phyloP scores from a whole-genome alignment of 331 rosid genomes.

The Malus hybrid region DNA sequence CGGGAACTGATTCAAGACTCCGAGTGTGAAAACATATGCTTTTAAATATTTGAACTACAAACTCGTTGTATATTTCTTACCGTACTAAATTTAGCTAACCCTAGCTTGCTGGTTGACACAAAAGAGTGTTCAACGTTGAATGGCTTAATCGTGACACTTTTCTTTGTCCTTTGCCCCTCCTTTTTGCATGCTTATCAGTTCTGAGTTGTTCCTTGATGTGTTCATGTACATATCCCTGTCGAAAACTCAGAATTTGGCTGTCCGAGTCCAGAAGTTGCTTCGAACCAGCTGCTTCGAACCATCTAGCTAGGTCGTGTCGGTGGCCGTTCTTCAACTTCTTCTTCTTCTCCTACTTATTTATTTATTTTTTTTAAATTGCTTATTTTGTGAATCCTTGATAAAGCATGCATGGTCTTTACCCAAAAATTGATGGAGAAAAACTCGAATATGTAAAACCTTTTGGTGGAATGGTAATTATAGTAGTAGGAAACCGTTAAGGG shows the following conservation, averaged over 20 bases:
- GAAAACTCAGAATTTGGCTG: neutral
- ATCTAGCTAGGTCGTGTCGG: neutral
- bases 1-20: neutral
- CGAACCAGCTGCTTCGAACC: neutral
- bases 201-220: conserved; percentile 1
- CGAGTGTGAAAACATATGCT: neutral
- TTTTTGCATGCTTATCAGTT: neutral
- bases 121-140: neutral
- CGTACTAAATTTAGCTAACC: neutral
- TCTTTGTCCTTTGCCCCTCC: neutral
- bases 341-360: no score
- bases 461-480: neutral
- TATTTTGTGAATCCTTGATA: neutral
- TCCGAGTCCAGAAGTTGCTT: neutral
- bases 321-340: neutral
- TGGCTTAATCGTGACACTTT: neutral
- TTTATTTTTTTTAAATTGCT: no score
- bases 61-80: neutral
- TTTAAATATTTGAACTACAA: neutral
- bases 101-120: neutral
- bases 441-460: neutral
- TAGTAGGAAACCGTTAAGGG: no score
- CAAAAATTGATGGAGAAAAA: neutral
- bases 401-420: neutral
- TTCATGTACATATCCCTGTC: neutral